These are phyloP conservation scores for Zoysia matrella DNA, from an alignment of 202 grass and related monocot species.

Conservation along the genomic window DNA sequence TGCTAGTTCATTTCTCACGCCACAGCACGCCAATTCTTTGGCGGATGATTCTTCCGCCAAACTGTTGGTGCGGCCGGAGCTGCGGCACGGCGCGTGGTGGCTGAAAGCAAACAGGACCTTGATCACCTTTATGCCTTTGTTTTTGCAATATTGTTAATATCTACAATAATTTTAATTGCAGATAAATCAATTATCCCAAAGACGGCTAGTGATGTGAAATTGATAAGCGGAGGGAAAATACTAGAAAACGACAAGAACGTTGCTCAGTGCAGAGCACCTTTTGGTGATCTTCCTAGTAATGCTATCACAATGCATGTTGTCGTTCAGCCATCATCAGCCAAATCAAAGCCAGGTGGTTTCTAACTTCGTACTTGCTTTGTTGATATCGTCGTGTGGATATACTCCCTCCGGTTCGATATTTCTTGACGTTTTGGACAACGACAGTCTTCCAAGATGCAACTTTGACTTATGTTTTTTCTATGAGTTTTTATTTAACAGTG, in stretches of 20 bases:
- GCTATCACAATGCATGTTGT: slow-evolving; percentile 93
- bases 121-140: neutral
- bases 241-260: slow-evolving; percentile 88
- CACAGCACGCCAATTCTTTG: no score
- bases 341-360: slow-evolving; percentile 82
- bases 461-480: no score
- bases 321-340: slow-evolving; percentile 77
- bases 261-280: slow-evolving; percentile 83
- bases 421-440: no score
- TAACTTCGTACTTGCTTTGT: slow-evolving; percentile 1
- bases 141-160: slow-evolving; percentile 32
- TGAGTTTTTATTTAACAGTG: no score
- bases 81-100: no score
- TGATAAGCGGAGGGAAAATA: slow-evolving; percentile 89
- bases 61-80: no score
- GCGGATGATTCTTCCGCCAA: no score
- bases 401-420: no score
- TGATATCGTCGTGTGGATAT: neutral
- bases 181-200: slow-evolving; percentile 88
- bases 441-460: no score
- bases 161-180: slow-evolving; percentile 50
- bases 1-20: no score
- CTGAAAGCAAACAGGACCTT: no score
- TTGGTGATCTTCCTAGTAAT: slow-evolving; percentile 74
- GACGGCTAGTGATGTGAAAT: slow-evolving; percentile 86